A percentile compares a stretch with the other conserved stretches of the same genome.
Conservation (phyloP, 371 early-diverging fungal genomes). For the Mucor sp. region DNA sequence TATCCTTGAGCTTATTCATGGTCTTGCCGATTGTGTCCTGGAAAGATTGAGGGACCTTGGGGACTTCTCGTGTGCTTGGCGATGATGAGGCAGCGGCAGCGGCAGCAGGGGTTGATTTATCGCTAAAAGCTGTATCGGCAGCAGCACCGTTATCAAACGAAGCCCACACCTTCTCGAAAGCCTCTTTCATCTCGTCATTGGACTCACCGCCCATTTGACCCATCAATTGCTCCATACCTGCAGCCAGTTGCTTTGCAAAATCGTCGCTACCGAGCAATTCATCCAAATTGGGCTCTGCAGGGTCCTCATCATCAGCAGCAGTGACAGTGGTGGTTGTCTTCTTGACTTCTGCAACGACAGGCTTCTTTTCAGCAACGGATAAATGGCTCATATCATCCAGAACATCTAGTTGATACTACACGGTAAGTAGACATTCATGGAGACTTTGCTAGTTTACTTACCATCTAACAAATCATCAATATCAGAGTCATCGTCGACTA, state of each 20-base stretch:
- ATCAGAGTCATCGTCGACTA: slow-evolving; percentile 53
- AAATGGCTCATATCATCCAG: slow-evolving; percentile 44
- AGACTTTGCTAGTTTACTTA: slow-evolving; percentile 11
- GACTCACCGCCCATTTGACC: slow-evolving; percentile 48
- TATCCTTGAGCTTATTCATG: slow-evolving; percentile 83
- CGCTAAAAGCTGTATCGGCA: slow-evolving; percentile 18
- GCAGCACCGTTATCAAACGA: slow-evolving; percentile 41
- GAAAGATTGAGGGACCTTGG: slow-evolving; percentile 49
- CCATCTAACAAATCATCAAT: slow-evolving; percentile 68
- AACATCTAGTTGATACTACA: slow-evolving; percentile 38
- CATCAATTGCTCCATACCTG: slow-evolving; percentile 78
- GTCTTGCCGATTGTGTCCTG: slow-evolving; percentile 83
- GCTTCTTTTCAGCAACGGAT: slow-evolving; percentile 10
- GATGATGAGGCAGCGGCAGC: slow-evolving; percentile 8
- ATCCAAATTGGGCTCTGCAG: slow-evolving; percentile 20
- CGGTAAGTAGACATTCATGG: not conserved
- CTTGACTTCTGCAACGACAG: slow-evolving; percentile 6
- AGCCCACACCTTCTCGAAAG: slow-evolving; percentile 66
- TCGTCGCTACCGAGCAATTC: slow-evolving; percentile 67
- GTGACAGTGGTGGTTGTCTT: slow-evolving; percentile 12
- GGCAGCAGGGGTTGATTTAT: slow-evolving; percentile 5
- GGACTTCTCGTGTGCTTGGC: slow-evolving; percentile 10
- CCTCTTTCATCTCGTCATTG: slow-evolving; percentile 58
- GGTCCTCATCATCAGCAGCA: slow-evolving; percentile 25
- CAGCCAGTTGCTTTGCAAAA: slow-evolving; percentile 75